Percentiles rank a stretch among this genome's conserved stretches.
These are phyloP conservation scores for Buddleja alternifolia DNA, from an alignment of 257 asterid genomes.

Conservation along the genomic window DNA sequence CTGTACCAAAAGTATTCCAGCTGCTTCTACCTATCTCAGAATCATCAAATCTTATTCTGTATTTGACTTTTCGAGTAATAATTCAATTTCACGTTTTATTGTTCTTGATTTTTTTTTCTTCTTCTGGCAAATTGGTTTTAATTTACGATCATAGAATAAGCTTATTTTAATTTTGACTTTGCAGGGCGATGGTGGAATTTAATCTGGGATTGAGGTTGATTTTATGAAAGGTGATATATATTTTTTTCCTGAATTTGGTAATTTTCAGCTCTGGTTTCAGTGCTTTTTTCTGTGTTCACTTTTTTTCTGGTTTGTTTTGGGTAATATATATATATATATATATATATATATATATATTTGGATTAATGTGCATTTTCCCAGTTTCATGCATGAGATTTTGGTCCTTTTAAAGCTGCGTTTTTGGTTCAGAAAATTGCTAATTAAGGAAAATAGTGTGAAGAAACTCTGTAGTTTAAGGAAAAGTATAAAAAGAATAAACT, in stretches of 20 bases:
- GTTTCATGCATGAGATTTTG: slow-evolving; percentile 30
- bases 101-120: slow-evolving; percentile 13
- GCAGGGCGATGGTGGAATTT: slow-evolving; percentile 23
- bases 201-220: slow-evolving; percentile 6
- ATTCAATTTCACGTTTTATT: not conserved
- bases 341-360: too few relatives aligned
- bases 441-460: not conserved
- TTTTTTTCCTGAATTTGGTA: slow-evolving; percentile 43
- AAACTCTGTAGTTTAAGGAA: slow-evolving; percentile 5
- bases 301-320: slow-evolving; percentile 15
- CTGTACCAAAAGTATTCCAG: not conserved
- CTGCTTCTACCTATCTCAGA: slow-evolving; percentile 24
- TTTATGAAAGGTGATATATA: slow-evolving; percentile 7
- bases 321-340: too few relatives aligned
- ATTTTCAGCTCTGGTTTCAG: slow-evolving; percentile 15
- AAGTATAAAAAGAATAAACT: too few relatives aligned
- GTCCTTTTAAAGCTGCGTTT: slow-evolving; percentile 25
- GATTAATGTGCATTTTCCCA: not conserved
- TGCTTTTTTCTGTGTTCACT: not conserved
- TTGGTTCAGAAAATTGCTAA: slow-evolving; percentile 21
- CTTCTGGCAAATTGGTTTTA: too few relatives aligned
- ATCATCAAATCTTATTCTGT: slow-evolving; percentile 21
- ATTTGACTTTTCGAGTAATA: not conserved
- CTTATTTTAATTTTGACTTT: not conserved
- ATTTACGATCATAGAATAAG: too few relatives aligned